Evolutionary conservation across 441 rosid species (phyloP).

Genomic region (Erodium chrysanthum): DNA sequence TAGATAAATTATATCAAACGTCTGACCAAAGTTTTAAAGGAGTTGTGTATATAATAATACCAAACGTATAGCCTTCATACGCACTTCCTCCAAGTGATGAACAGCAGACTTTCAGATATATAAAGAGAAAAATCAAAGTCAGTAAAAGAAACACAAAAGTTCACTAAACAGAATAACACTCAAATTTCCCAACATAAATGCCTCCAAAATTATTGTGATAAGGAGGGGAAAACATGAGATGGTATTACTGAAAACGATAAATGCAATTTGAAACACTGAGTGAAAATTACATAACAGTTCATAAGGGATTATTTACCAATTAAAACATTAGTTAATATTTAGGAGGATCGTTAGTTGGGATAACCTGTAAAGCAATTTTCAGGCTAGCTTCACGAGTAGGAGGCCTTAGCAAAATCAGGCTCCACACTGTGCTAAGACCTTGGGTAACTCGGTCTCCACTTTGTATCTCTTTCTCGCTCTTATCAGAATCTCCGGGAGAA

Average conservation of each 20-base stretch:
- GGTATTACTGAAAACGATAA: neutral
- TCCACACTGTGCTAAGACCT: slow-evolving; percentile 95
- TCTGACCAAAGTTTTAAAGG: slow-evolving; percentile 18
- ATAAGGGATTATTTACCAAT: neutral
- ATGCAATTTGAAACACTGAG: neutral
- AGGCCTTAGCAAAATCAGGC: slow-evolving; percentile 76
- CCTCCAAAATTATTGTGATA: neutral
- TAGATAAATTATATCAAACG: slow-evolving; percentile 17
- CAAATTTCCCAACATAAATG: slow-evolving; percentile 1
- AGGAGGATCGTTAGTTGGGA: slow-evolving; percentile 11
- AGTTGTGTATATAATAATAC: slow-evolving; percentile 32
- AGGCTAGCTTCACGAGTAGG: slow-evolving; percentile 76
- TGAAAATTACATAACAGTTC: neutral
- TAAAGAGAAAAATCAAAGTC: slow-evolving; percentile 16
- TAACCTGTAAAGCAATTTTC: slow-evolving; percentile 88
- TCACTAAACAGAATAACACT: neutral
- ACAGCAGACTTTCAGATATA: slow-evolving; percentile 64
- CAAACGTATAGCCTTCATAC: slow-evolving; percentile 98
- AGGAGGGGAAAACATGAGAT: neutral
- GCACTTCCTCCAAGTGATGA: slow-evolving; percentile 91
- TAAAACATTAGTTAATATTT: slow-evolving; percentile 1
- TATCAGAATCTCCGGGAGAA: slow-evolving; percentile 55
- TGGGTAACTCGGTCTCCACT: slow-evolving; percentile 94
- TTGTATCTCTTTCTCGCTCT: slow-evolving; percentile 50
- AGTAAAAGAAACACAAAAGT: slow-evolving; percentile 15